Percentiles rank a stretch among this genome's conserved stretches.
Evolutionary conservation across 192 early-diverging fungal species (phyloP).

Genomic region (Phycomyces nitens): DNA sequence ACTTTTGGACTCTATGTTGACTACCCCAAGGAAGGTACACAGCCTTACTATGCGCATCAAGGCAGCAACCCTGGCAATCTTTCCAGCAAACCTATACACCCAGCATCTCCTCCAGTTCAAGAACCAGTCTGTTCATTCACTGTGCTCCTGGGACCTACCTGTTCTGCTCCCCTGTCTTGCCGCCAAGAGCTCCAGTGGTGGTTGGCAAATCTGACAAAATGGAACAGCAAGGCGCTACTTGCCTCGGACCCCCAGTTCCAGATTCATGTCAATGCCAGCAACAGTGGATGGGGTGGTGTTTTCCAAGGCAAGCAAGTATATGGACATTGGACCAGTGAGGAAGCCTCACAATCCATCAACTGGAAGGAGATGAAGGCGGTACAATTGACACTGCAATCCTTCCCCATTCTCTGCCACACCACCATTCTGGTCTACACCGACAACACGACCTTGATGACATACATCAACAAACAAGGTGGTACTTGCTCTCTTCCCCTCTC

Average conservation of each 20-base stretch:
- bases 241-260: constrained; percentile 8
- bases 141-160: neutral
- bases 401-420: neutral
- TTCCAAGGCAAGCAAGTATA: neutral
- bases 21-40: constrained; percentile 1
- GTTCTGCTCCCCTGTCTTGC: neutral
- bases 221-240: constrained; percentile 27
- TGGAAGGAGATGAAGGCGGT: constrained; percentile 28
- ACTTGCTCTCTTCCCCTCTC: constrained; percentile 20
- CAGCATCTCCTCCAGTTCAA: constrained; percentile 24
- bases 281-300: constrained; percentile 24
- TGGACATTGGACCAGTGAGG: constrained; percentile 15
- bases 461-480: constrained; percentile 19
- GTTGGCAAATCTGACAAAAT: neutral
- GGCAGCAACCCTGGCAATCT: constrained; percentile 23
- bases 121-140: constrained; percentile 14
- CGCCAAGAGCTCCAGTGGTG: constrained; percentile 9
- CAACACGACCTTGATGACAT: neutral
- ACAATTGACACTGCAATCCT: neutral
- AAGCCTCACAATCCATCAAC: constrained; percentile 25
- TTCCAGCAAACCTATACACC: constrained; percentile 28
- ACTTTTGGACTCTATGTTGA: neutral
- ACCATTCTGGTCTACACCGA: neutral
- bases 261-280: constrained; percentile 28
- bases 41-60: constrained; percentile 20